Evolutionary conservation across 257 asterid genomes (phyloP).

Genomic region (Scutellaria minor): DNA sequence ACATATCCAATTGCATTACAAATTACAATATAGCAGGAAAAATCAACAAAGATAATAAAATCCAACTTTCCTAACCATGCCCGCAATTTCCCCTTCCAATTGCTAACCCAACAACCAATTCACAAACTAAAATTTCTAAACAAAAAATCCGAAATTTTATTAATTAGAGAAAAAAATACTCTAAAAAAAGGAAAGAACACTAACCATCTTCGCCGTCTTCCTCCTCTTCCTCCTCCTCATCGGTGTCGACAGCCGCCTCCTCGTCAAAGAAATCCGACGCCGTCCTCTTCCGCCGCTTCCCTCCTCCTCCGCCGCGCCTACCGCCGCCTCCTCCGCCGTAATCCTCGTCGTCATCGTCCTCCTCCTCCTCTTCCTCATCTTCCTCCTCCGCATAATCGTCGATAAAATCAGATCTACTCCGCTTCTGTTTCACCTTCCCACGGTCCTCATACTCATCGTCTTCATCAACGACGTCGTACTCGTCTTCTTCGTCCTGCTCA

Average conservation of each 20-base stretch:
- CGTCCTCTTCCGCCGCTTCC: slow-evolving; percentile 49
- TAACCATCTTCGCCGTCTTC: slow-evolving; percentile 87
- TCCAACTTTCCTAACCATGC: slow-evolving; percentile 2
- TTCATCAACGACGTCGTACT: slow-evolving; percentile 56
- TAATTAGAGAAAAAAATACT: not conserved
- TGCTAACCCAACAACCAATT: not conserved
- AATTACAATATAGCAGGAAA: not conserved
- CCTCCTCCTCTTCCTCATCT: slow-evolving; percentile 57
- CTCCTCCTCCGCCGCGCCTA: slow-evolving; percentile 41
- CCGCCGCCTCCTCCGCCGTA: slow-evolving; percentile 35
- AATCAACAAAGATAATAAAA: too few species aligned
- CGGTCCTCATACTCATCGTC: slow-evolving; percentile 63
- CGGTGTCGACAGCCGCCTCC: slow-evolving; percentile 84
- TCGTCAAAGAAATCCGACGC: slow-evolving; percentile 67
- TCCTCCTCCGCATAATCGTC: slow-evolving; percentile 85
- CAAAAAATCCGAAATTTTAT: not conserved
- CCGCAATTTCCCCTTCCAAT: slow-evolving; percentile 19
- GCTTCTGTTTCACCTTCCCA: slow-evolving; percentile 67
- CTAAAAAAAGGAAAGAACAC: slow-evolving; percentile 9
- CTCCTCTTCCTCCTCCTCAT: slow-evolving; percentile 90
- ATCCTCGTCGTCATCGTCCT: slow-evolving; percentile 74
- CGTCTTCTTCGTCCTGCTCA: slow-evolving; percentile 54
- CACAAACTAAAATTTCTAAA: not conserved
- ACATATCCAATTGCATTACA: not conserved
- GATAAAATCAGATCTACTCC: slow-evolving; percentile 64